These are phyloP conservation scores for Populus hybrid DNA, from an alignment of 441 rosid genomes.

Conservation along the genomic window DNA sequence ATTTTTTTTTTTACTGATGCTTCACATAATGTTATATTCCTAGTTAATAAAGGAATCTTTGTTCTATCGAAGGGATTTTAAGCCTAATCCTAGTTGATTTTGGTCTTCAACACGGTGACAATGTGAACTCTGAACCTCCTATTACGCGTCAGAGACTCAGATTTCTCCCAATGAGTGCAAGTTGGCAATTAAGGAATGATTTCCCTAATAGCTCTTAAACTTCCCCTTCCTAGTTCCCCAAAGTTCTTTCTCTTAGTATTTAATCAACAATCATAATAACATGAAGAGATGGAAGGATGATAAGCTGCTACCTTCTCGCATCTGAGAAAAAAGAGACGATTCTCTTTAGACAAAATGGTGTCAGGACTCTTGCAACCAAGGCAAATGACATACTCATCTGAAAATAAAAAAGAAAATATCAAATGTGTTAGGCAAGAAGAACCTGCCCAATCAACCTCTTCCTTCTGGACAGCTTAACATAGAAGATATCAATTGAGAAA, in stretches of 20 bases:
- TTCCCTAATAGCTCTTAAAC: background rate
- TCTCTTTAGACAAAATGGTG: constrained; percentile 68
- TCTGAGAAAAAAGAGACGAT: constrained; percentile 67
- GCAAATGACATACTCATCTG: constrained; percentile 83
- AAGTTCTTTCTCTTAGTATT: background rate
- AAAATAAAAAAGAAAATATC: background rate
- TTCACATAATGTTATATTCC: background rate
- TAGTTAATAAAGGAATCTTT: background rate
- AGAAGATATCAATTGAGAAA: background rate
- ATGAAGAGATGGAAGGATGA: background rate
- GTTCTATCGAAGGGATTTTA: background rate
- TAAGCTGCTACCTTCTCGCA: constrained; percentile 64
- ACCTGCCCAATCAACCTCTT: background rate
- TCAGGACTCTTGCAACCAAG: constrained; percentile 86
- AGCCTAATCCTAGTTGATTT: background rate
- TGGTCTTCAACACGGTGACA: background rate
- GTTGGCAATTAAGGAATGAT: background rate
- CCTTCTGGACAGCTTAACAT: background rate
- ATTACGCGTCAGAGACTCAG: background rate
- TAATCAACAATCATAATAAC: background rate
- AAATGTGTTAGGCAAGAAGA: background rate
- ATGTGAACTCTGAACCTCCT: background rate
- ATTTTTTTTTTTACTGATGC: background rate
- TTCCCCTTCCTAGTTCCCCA: background rate
- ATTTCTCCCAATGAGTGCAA: background rate